phyloP scores from a whole-genome alignment of 768 basidiomycete species.

The Tricholoma sp. region DNA sequence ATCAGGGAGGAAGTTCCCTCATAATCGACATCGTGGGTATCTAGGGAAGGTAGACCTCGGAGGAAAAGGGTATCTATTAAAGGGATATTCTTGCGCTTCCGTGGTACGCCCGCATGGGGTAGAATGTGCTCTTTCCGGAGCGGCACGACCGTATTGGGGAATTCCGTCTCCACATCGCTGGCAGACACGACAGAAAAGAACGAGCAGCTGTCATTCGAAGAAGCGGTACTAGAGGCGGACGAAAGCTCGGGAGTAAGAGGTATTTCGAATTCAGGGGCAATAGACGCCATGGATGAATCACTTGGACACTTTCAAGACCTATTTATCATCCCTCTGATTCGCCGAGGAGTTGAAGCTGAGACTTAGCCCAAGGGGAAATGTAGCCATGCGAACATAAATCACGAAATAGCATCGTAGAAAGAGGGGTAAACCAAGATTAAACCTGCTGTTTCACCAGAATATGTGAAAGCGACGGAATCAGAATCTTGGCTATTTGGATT shows the following conservation, averaged over 20 bases:
- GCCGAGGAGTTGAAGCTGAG: neutral
- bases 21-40: neutral
- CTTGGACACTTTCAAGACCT: too few species aligned
- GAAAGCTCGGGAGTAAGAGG: neutral
- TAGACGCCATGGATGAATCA: neutral
- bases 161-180: neutral
- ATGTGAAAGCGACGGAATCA: neutral
- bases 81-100: neutral
- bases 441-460: neutral
- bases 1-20: neutral
- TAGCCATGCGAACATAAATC: neutral
- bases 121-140: neutral
- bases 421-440: neutral
- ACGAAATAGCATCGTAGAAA: neutral
- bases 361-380: neutral
- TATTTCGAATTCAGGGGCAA: neutral
- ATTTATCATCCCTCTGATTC: neutral
- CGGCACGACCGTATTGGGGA: neutral
- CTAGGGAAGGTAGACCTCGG: neutral
- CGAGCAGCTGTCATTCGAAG: neutral
- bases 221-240: neutral
- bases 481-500: neutral
- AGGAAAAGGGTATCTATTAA: neutral
- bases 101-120: neutral
- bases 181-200: neutral